A percentile compares a stretch with the other conserved stretches of the same genome.
Evolutionary conservation across 805 yeast genomes (phyloP).

Genomic region (Teunomyces gatunensis): DNA sequence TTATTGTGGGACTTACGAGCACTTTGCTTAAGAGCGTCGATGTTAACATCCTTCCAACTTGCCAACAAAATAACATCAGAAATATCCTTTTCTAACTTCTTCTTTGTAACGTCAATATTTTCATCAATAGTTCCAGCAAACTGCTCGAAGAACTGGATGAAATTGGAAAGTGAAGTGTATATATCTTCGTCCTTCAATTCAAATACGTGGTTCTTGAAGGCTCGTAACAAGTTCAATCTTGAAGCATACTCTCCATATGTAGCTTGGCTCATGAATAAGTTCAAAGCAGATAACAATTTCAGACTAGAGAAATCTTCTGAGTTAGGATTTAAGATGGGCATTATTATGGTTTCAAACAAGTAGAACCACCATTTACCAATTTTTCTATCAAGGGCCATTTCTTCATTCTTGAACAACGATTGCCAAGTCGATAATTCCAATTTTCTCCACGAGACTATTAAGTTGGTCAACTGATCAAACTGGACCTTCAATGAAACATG

Average conservation of each 20-base stretch:
- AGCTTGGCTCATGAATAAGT: constrained; percentile 71
- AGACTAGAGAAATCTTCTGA: constrained; percentile 24
- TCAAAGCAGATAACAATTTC: constrained; percentile 54
- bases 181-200: constrained; percentile 23
- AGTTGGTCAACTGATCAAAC: constrained; percentile 55
- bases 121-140: constrained; percentile 52
- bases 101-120: constrained; percentile 44
- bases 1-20: constrained; percentile 84
- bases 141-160: constrained; percentile 64
- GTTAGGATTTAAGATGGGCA: constrained; percentile 46
- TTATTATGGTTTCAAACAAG: constrained; percentile 74
- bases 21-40: constrained; percentile 90
- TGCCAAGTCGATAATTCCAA: constrained; percentile 87
- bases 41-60: constrained; percentile 95
- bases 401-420: constrained; percentile 66
- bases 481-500: constrained; percentile 62
- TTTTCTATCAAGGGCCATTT: constrained; percentile 40
- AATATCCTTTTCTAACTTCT: constrained; percentile 70
- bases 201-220: constrained; percentile 58
- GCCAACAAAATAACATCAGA: constrained; percentile 84
- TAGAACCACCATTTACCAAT: constrained; percentile 91
- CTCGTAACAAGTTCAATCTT: constrained; percentile 58
- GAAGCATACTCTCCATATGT: constrained; percentile 69
- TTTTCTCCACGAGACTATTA: constrained; percentile 89
- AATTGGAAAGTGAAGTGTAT: constrained; percentile 50